Evolutionary conservation across 208 protist species (phyloP).

Genomic region (Leishmania amazonensis): DNA sequence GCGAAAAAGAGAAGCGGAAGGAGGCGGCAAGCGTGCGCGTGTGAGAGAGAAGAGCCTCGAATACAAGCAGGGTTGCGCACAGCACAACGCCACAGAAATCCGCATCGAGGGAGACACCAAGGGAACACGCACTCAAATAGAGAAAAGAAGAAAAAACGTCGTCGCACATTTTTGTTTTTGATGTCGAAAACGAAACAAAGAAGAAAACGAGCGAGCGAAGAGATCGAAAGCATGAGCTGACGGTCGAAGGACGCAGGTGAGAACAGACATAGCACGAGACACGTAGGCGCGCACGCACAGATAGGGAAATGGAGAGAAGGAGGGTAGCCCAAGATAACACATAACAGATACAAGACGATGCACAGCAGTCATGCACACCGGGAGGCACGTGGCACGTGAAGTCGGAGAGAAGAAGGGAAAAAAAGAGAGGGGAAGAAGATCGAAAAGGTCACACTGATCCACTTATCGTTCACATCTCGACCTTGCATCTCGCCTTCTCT

Average conservation of each 20-base stretch:
- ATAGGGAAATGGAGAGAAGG: not conserved
- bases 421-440: not conserved
- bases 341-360: not conserved
- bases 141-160: not conserved
- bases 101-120: not conserved
- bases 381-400: not conserved
- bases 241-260: not conserved
- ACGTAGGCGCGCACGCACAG: not conserved
- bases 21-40: too few relatives aligned
- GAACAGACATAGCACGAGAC: not conserved
- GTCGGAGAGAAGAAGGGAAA: not conserved
- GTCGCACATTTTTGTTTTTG: not conserved
- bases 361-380: not conserved
- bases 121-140: not conserved
- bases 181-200: not conserved
- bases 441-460: not conserved
- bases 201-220: not conserved
- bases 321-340: not conserved
- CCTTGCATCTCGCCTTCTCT: not conserved
- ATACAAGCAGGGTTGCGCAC: not conserved
- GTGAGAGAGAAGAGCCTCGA: not conserved
- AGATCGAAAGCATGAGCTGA: not conserved
- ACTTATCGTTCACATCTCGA: not conserved
- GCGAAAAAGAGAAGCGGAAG: not conserved
- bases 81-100: not conserved